Base-by-base conservation (phyloP, 306 rosid genomes). In the Sindora glabra region DNA sequence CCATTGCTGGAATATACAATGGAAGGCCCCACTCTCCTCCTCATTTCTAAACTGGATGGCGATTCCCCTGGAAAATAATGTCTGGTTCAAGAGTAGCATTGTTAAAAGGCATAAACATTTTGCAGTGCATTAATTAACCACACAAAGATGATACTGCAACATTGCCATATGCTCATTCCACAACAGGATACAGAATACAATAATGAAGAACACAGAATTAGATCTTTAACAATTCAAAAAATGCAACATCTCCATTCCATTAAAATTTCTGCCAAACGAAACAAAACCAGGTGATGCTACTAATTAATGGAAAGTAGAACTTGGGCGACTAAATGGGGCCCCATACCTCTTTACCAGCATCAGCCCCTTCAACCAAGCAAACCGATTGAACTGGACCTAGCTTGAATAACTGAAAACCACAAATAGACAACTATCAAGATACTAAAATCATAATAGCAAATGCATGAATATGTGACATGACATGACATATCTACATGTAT, bases 21-120 rank as follows among this genome's bases (percentile, higher is more conserved):
- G 92, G 70, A 88, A 86, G 38, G 80, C 90, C 5, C 14, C 77
- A 71, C 92, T 76, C 40, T 88, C 96, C 62, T 77, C 86, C 82
- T 86, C 90, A 17, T 75, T 81, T 68, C 71, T 83, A 83, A 92
- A 92, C 54, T 64, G 83, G 49, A 88, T 50, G 38, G 74, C 55
- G 56, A 88, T 62, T 59, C 88, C 98, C 51, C 60, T 81, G 3
- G 94, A 75, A 69, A 73, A 82, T n/a, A 69, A 45, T 38, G 76
- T 62, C 96, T 88, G 84, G 62, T 74, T 56, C 68, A 83, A 67
- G 73, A 69, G 37, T 24, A 67, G 34, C 66, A 68, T 59, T n/a
- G n/a, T n/a, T 64, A 73, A 67, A 41, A 48, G 41, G 47, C 60
- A 26, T 23, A 49, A 51, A 12, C 30, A 65, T 61, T 56, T 24